Evolutionary conservation across 495 filamentous ascomycete species (phyloP).

Genomic region (Terfezia claveryi): DNA sequence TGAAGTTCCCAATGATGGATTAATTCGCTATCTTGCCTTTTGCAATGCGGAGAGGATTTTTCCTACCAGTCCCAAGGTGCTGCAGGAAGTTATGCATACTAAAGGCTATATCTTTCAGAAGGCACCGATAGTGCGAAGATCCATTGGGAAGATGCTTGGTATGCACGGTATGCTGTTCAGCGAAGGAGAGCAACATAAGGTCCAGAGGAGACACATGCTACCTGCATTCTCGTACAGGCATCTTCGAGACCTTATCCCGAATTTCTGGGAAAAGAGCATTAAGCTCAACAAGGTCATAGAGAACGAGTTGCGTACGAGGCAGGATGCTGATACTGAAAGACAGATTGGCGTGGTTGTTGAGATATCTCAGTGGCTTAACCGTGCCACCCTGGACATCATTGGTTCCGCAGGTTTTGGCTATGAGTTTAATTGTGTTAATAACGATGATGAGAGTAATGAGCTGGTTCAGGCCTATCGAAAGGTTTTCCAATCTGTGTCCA

Average conservation of each 20-base stretch:
- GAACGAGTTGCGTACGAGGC: conserved; percentile 11
- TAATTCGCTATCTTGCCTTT: conserved; percentile 52
- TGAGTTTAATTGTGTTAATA: conserved; percentile 50
- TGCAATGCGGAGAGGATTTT: conserved; percentile 54
- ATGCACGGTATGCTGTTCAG: conserved; percentile 45
- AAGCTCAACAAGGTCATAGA: conserved; percentile 5
- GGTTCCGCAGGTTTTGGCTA: conserved; percentile 59
- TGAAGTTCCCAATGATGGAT: conserved; percentile 58
- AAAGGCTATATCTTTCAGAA: conserved; percentile 67
- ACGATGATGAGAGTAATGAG: conserved; percentile 22
- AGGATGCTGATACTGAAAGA: conserved; percentile 19
- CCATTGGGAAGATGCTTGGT: conserved; percentile 44
- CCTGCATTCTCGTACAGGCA: conserved; percentile 74
- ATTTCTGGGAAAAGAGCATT: conserved; percentile 52
- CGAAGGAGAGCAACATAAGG: conserved; percentile 70
- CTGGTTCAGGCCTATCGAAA: conserved; percentile 44
- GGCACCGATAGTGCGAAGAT: conserved; percentile 32
- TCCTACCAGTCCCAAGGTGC: conserved; percentile 38
- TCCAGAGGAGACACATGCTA: conserved; percentile 56
- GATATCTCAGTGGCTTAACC: conserved; percentile 21
- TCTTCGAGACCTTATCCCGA: conserved; percentile 63
- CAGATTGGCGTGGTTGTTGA: conserved; percentile 6
- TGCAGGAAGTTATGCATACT: conserved; percentile 38
- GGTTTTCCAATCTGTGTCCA: conserved; percentile 24
- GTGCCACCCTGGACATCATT: conserved; percentile 72